Base-by-base conservation (phyloP, 176 grass and related monocot genomes). In the Juncus effusus region DNA sequence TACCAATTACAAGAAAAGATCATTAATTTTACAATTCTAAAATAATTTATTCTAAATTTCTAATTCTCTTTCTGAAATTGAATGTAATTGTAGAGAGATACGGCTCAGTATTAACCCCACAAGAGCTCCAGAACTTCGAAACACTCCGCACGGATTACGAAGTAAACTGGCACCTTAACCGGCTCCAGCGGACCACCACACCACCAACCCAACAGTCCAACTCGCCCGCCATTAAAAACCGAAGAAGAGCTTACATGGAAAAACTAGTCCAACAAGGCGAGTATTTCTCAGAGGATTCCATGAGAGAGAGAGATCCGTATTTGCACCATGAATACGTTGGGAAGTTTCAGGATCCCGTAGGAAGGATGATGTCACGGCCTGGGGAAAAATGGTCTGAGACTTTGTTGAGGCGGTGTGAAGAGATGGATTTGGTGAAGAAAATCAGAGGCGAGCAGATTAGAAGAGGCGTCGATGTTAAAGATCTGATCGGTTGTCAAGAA, bases 221-320 rank as follows among this genome's bases (percentile, higher is more conserved):
- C 54, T 70, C 72, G 7, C 58, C 79, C 19, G 74, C 72, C 37
- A 84, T 96, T 12, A 83, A 84, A 36, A 96, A 91, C 63, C 79
- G 93, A 3, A 81, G 93, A 6, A 84, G 87, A 77, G 87, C 93
- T 0, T 91, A 84, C 71, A 84, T 96, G 62, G 77, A 91, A 19
- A 74, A 61, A 66, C 72, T 96, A 7, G 65, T 91, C 40, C 54
- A 57, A 50, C 70, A 61, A 16, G 92, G 87, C 54, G 92, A 88
- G 2, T 91, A 96, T 70, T 96, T 96, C 79, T 96, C 92, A 35
- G 92, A 96, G 62, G 92, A 91, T 10, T 81, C 87, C 5, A 96
- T 96, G 92, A 56, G 92, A 67, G 92, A 96, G 77, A 85, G 87
- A 66, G 85, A 96, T 60, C 85, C 85, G 0, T 96, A 96, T 60